Percentiles rank a stretch among this genome's conserved stretches.
Conservation (phyloP, 495 filamentous ascomycete genomes). For the Cryomyces minteri region DNA sequence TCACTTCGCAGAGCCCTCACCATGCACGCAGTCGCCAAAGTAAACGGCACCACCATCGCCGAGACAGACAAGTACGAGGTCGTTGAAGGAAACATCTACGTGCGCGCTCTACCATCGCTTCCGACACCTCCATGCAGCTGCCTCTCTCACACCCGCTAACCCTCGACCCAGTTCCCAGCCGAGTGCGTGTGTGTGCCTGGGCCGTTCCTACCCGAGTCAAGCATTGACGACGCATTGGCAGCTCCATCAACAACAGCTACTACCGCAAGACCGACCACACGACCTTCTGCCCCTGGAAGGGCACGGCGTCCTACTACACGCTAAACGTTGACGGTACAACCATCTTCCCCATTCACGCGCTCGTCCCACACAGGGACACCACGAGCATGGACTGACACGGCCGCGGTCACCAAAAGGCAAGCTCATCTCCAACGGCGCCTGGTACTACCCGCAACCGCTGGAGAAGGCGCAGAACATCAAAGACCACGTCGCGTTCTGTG, state of each 20-base stretch:
- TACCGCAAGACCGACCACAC: conserved; percentile 29
- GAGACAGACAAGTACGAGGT: conserved; percentile 41
- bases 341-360: background rate
- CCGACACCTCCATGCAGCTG: too few species aligned
- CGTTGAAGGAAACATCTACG: conserved; percentile 56
- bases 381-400: too few species aligned
- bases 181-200: conserved; percentile 10
- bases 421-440: conserved; percentile 41
- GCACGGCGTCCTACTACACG: conserved; percentile 47
- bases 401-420: conserved; percentile 4
- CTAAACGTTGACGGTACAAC: conserved; percentile 19
- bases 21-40: conserved; percentile 30
- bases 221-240: conserved; percentile 13
- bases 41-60: conserved; percentile 39
- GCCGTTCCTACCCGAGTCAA: background rate
- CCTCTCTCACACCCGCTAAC: too few species aligned
- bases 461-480: conserved; percentile 38
- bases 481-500: conserved; percentile 50
- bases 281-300: conserved; percentile 52
- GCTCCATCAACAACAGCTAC: conserved; percentile 27
- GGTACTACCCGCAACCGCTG: conserved; percentile 45
- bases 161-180: conserved; percentile 10
- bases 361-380: background rate
- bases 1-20: too few species aligned
- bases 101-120: too few species aligned